These are phyloP conservation scores for Bipolaris gigantea DNA, from an alignment of 2,329 filamentous ascomycete genomes.

Conservation along the genomic window DNA sequence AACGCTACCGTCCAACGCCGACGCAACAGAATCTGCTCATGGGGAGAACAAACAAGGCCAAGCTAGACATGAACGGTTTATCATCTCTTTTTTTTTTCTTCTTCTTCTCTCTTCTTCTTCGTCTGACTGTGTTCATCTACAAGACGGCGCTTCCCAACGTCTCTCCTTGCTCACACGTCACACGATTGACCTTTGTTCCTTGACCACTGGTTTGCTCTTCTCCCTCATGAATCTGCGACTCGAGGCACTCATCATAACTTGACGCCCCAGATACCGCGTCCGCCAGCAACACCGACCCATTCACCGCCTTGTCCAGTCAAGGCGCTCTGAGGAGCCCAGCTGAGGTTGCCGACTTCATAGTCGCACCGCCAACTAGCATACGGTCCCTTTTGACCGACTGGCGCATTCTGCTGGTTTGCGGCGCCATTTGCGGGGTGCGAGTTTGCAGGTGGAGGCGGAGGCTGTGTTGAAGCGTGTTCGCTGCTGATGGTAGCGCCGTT, in stretches of 20 bases:
- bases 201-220: neutral
- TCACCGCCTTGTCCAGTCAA: slow-evolving; percentile 71
- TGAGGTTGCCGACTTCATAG: slow-evolving; percentile 82
- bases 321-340: slow-evolving; percentile 75
- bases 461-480: slow-evolving; percentile 37
- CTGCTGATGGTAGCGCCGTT: slow-evolving; percentile 55
- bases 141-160: neutral
- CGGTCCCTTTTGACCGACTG: slow-evolving; percentile 62
- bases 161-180: neutral
- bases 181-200: neutral
- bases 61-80: neutral
- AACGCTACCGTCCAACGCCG: neutral
- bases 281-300: slow-evolving; percentile 81
- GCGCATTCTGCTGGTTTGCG: slow-evolving; percentile 41
- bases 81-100: neutral
- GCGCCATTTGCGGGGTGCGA: slow-evolving; percentile 35
- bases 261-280: slow-evolving; percentile 79
- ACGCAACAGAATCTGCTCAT: neutral
- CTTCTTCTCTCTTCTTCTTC: too few species aligned
- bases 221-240: neutral
- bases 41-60: neutral
- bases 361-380: slow-evolving; percentile 82
- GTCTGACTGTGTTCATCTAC: neutral
- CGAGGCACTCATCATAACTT: slow-evolving; percentile 47
- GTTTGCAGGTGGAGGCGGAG: slow-evolving; percentile 28